Percentiles rank a stretch among this genome's conserved stretches.
Evolutionary conservation across 352 stramenopile species (phyloP).

Genomic region (Peronosclerospora sorghi): DNA sequence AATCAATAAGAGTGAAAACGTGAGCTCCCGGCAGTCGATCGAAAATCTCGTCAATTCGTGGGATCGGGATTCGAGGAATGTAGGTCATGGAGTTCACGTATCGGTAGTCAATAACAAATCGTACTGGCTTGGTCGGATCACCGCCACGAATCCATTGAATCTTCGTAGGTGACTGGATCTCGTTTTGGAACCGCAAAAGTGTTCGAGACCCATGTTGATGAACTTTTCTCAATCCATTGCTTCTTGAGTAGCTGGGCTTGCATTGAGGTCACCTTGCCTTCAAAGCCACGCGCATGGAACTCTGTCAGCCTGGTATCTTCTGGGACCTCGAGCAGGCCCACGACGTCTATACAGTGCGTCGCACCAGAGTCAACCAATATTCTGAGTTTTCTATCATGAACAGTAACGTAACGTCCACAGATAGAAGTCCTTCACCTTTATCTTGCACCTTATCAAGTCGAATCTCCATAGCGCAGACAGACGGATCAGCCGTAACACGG

Average conservation of each 20-base stretch:
- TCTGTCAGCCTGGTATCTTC: no score
- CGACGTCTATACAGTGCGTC: no score
- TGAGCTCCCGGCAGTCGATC: conserved; percentile 1
- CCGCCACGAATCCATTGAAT: background rate
- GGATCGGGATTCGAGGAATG: conserved; percentile 5
- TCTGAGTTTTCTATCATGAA: no score
- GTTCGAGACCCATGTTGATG: conserved; percentile 10
- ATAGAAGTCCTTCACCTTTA: no score
- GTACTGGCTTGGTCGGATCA: background rate
- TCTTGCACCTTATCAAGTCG: no score
- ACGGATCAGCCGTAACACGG: no score
- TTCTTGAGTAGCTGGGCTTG: conserved; percentile 4
- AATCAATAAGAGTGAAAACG: conserved; percentile 14
- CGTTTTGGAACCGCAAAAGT: conserved; percentile 7
- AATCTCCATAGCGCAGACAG: no score
- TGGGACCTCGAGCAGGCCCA: no score
- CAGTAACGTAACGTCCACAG: no score
- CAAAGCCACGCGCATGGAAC: no score
- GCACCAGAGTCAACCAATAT: no score
- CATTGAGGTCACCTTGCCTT: no score
- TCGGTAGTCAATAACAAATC: conserved; percentile 10
- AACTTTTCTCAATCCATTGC: conserved; percentile 4
- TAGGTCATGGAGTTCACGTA: conserved; percentile 9
- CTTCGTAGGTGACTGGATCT: background rate
- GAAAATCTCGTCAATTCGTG: conserved; percentile 10